Base-by-base conservation (phyloP, 371 early-diverging fungal genomes). In the Lichtheimia ramosa region DNA sequence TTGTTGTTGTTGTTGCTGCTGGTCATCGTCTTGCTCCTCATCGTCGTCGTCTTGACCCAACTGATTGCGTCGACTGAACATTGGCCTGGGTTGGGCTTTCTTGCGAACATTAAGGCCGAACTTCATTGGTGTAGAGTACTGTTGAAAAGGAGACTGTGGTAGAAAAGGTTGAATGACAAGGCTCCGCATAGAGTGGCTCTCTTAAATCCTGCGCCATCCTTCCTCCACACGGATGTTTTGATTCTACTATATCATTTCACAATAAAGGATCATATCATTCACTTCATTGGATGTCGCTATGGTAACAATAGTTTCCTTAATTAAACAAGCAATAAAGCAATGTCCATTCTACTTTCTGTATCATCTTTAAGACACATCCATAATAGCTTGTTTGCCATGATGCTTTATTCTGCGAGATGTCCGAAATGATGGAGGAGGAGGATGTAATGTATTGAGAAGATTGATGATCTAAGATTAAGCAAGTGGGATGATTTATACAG, bases 91-190 rank as follows among this genome's bases (percentile, higher is more conserved):
- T 48, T 63, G 51, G 41, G 73, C 73, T 53, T 78, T 74, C 51
- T 68, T 60, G 23, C 69, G 61, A 13, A 73, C 58, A 43, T 75
- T 79, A 48, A 79, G 59, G 0, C 79, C 79, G 66, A 73, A 79
- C 41, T 79, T 72, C 70, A 78, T 70, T 53, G 57, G 65, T 24
- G 15, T 21, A 27, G 27, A 23, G 16, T 27, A 25, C 23, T 25
- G 25, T 34, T 13, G 21, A 52, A 16, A 39, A 52, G 25, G 15
- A 34, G 13, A 27, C 27, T 16, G 28, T 6, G 1, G n/a, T 34
- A 6, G 43, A 43, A 46, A 18, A 46, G 46, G n/a, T 46, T 6
- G 10, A 34, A 34, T 34, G 34, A 8, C 10, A 34, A 34, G 34
- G 34, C 34, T 34, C 34, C 34, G 34, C 34, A 34, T 34, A 8